Evolutionary conservation across 192 early-diverging fungal genomes (phyloP).

Genomic region (Chytriomyces confervae): DNA sequence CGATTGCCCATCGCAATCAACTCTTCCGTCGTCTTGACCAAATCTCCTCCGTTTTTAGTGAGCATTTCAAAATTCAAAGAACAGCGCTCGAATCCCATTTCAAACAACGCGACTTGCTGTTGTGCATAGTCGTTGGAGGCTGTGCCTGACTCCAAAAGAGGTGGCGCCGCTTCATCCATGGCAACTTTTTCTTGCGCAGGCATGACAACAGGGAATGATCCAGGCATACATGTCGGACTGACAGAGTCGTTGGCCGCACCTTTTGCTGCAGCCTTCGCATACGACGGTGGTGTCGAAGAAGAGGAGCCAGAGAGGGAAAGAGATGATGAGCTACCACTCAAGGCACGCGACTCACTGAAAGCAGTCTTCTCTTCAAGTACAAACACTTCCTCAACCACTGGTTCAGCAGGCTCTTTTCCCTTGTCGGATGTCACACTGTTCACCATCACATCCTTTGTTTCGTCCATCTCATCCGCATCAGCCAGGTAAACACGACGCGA

Average conservation of each 20-base stretch:
- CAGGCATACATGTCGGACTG: not conserved
- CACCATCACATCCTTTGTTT: not conserved
- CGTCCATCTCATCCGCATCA: no score
- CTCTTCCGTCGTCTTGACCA: conserved; percentile 29
- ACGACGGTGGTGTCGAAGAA: not conserved
- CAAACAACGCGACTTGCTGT: conserved; percentile 30
- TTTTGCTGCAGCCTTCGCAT: conserved; percentile 3
- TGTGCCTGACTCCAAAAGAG: not conserved
- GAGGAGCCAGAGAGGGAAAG: not conserved
- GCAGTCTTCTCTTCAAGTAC: not conserved
- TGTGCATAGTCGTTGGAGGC: conserved; percentile 7
- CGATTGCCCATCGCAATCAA: conserved; percentile 19
- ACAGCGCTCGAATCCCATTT: conserved; percentile 34
- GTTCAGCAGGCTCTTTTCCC: not conserved
- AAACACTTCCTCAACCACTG: not conserved
- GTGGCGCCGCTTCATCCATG: not conserved
- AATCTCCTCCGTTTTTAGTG: conserved; percentile 14
- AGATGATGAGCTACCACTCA: not conserved
- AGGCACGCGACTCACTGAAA: not conserved
- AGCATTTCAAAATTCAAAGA: conserved; percentile 25
- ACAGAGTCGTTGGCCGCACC: not conserved
- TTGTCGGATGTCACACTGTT: not conserved
- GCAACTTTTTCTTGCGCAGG: not conserved
- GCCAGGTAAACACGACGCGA: conserved; percentile 2
- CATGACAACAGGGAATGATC: conserved; percentile 13